Base-by-base conservation (phyloP, 495 filamentous ascomycete genomes). In the Immersiella caudata region DNA sequence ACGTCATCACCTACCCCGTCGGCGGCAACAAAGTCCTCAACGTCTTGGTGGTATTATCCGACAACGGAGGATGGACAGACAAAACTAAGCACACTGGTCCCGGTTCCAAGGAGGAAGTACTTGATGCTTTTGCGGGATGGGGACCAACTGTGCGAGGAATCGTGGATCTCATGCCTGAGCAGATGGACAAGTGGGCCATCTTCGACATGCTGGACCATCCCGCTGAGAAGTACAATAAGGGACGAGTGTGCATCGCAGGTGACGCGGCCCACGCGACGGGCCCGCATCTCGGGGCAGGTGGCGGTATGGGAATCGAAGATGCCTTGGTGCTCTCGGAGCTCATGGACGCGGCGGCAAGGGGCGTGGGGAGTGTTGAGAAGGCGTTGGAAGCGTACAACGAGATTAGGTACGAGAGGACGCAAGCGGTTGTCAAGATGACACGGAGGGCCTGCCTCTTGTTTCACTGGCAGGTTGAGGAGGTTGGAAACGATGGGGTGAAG, bases 271-370 rank as follows among this genome's bases (percentile, higher is more conserved):
- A 78, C 20, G 76, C 80, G 8, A 67, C 73, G 6, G 76, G 77
- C 0, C 86, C 81, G 61, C 80, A 83, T 52, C 79, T 87, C 1
- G 86, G 86, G 0, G 81, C 85, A 0, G 86, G 86, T 0, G 86
- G 82, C 0, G 84, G 84, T 0, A 76, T 86, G 65, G 85, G 84
- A 0, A 76, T 88, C 35, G 86, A 89, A 69, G 86, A 88, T 70
- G 82, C 77, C 0, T 56, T 84, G 35, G 79, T 79, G 16, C 71
- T 86, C 8, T 76, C 81, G 1, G 77, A 54, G 0, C 25, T 85
- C 46, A 64, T 87, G 59, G 72, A 72, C 4, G 71, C 62, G 5
- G 78, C 72, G 20, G 46, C 54, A n/a, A 11, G 57, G 24, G 24
- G 8, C 0, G 33, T n/a, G 22, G 36, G 3, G 21, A 35, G 24